phyloP scores from a whole-genome alignment of 768 basidiomycete genomes.

The Psilocybe cubensis region DNA sequence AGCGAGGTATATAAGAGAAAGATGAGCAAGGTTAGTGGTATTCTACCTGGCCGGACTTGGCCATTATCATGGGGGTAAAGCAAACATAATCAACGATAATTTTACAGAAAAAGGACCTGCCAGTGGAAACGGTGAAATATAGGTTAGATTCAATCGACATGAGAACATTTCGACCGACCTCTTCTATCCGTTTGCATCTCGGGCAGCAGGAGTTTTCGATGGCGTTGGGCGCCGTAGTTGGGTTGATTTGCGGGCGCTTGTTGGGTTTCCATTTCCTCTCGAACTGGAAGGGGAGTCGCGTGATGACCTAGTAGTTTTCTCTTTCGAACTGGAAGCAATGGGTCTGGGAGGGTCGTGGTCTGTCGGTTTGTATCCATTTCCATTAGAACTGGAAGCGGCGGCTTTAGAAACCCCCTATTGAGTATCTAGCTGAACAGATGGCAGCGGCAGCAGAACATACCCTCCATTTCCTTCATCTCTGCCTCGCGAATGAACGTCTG shows the following conservation, averaged over 20 bases:
- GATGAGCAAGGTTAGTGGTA: background rate
- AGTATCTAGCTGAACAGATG: background rate
- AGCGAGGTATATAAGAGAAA: background rate
- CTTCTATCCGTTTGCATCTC: conserved; percentile 18
- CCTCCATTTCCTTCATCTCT: conserved; percentile 67
- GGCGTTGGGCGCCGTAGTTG: conserved; percentile 10
- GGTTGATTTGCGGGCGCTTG: conserved; percentile 11
- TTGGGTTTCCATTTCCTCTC: conserved; percentile 14
- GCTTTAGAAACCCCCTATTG: conserved; percentile 1
- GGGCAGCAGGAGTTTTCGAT: conserved; percentile 2
- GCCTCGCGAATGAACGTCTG: conserved; percentile 83
- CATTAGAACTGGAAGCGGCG: conserved; percentile 7
- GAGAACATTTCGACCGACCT: background rate
- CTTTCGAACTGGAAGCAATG: conserved; percentile 22
- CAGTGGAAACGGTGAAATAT: background rate
- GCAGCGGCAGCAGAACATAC: conserved; percentile 36
- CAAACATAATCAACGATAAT: no score
- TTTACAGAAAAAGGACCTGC: background rate
- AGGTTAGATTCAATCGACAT: background rate
- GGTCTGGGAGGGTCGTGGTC: conserved; percentile 27
- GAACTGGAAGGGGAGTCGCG: conserved; percentile 18
- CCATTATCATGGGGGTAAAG: background rate
- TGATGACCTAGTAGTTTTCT: conserved; percentile 14
- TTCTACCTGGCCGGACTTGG: background rate
- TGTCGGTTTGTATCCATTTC: conserved; percentile 18